Evolutionary conservation across 2,329 filamentous ascomycete species (phyloP).

Genomic region (Fusarium coffeatum): DNA sequence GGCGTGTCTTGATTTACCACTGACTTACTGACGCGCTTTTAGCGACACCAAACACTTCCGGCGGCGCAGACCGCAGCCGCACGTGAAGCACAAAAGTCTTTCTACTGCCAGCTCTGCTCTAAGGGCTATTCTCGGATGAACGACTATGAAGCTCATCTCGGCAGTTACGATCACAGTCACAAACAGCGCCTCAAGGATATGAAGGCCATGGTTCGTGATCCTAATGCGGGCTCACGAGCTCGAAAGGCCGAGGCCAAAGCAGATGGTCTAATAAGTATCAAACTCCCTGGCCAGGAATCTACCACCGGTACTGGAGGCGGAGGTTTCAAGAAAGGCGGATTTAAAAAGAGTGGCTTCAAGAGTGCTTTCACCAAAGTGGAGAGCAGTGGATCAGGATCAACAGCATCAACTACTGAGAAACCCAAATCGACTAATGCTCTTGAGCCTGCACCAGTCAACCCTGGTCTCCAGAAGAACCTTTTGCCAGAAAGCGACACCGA

Average conservation of each 20-base stretch:
- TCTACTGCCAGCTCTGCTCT: slow-evolving; percentile 87
- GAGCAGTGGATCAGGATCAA: slow-evolving; percentile 49
- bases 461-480: slow-evolving; percentile 38
- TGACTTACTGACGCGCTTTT: slow-evolving; percentile 25
- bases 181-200: slow-evolving; percentile 90
- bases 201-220: slow-evolving; percentile 83
- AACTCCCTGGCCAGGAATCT: slow-evolving; percentile 59
- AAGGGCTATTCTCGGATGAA: slow-evolving; percentile 97
- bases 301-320: slow-evolving; percentile 49
- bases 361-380: slow-evolving; percentile 74
- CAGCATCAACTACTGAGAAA: slow-evolving; percentile 56
- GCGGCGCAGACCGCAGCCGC: slow-evolving; percentile 71
- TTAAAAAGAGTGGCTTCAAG: slow-evolving; percentile 88
- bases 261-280: slow-evolving; percentile 75
- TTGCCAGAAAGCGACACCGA: slow-evolving; percentile 71
- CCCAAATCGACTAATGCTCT: slow-evolving; percentile 48
- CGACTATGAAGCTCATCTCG: slow-evolving; percentile 94
- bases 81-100: slow-evolving; percentile 80
- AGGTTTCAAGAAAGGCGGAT: slow-evolving; percentile 75
- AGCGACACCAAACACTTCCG: slow-evolving; percentile 69
- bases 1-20: slow-evolving; percentile 54
- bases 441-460: slow-evolving; percentile 36
- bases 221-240: slow-evolving; percentile 71
- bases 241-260: slow-evolving; percentile 78
- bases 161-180: slow-evolving; percentile 95